Percentiles rank a stretch among this genome's conserved stretches.
Evolutionary conservation across 176 grass and related monocot genomes (phyloP).

Genomic region (Oryza meridionalis): DNA sequence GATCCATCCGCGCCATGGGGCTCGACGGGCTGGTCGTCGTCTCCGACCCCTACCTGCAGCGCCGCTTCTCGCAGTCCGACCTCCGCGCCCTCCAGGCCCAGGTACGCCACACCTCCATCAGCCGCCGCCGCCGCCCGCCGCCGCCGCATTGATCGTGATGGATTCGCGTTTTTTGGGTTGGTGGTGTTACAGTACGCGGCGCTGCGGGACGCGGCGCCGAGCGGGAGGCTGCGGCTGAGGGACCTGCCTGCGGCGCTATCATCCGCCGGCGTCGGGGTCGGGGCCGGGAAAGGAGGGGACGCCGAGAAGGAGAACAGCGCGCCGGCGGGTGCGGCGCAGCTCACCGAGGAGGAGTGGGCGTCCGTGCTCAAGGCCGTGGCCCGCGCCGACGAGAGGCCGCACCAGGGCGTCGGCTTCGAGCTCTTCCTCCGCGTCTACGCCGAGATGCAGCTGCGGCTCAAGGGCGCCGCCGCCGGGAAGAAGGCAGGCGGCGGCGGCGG

Average conservation of each 20-base stretch:
- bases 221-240: conserved; percentile 51
- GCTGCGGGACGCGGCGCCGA: conserved; percentile 51
- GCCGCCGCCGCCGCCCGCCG: background rate
- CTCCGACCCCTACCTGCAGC: conserved; percentile 79
- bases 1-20: conserved; percentile 42
- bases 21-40: conserved; percentile 60
- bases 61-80: conserved; percentile 81
- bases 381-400: conserved; percentile 48
- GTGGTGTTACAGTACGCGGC: conserved; percentile 43
- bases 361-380: conserved; percentile 55
- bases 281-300: conserved; percentile 25
- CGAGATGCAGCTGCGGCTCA: conserved; percentile 75
- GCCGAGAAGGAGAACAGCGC: conserved; percentile 55
- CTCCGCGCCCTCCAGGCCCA: conserved; percentile 71
- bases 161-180: background rate
- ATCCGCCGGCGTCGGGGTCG: conserved; percentile 37
- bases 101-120: conserved; percentile 28
- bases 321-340: background rate
- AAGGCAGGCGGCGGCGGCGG: background rate
- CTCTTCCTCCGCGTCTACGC: conserved; percentile 77
- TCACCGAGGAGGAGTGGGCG: conserved; percentile 64
- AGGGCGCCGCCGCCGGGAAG: conserved; percentile 27
- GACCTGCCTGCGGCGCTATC: conserved; percentile 71
- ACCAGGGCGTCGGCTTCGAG: conserved; percentile 68
- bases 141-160: background rate